These are phyloP conservation scores for Alternaria arborescens DNA, from an alignment of 2,329 filamentous ascomycete genomes.

Conservation along the genomic window DNA sequence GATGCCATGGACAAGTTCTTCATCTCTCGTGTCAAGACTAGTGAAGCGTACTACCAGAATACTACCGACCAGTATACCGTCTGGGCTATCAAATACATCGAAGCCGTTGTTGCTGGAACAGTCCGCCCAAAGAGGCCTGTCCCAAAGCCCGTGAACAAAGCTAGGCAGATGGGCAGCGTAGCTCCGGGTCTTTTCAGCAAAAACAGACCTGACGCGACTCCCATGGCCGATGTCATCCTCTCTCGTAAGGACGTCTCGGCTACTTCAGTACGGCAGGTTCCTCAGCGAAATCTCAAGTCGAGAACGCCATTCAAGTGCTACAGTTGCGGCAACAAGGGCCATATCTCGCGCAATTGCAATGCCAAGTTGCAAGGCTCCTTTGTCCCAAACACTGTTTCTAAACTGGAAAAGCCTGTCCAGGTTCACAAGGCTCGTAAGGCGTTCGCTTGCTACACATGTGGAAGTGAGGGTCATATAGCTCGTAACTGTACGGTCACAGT, in stretches of 20 bases:
- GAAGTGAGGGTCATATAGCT: not conserved
- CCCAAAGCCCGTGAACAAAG: not conserved
- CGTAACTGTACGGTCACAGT: not conserved
- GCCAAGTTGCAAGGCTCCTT: not conserved
- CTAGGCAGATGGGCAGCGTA: not conserved
- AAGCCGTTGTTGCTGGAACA: not conserved
- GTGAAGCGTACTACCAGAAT: slow-evolving; percentile 15
- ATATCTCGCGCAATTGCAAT: not conserved
- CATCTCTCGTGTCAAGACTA: slow-evolving; percentile 9
- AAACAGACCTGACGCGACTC: not conserved
- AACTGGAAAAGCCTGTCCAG: not conserved
- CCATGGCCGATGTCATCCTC: not conserved
- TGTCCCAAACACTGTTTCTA: not conserved
- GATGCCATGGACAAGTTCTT: slow-evolving; percentile 10
- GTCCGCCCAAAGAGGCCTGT: not conserved
- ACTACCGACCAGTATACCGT: not conserved
- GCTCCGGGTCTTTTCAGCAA: not conserved
- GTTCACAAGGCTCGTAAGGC: not conserved
- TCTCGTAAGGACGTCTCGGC: not conserved
- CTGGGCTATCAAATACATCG: slow-evolving; percentile 11
- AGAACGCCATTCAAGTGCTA: not conserved
- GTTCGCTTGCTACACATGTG: slow-evolving; percentile 2
- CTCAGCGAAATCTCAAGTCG: not conserved
- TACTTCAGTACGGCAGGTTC: not conserved
- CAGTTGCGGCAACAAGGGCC: not conserved